These are phyloP conservation scores for Mollisia scopiformis DNA, from an alignment of 2,329 filamentous ascomycete genomes.

Conservation along the genomic window DNA sequence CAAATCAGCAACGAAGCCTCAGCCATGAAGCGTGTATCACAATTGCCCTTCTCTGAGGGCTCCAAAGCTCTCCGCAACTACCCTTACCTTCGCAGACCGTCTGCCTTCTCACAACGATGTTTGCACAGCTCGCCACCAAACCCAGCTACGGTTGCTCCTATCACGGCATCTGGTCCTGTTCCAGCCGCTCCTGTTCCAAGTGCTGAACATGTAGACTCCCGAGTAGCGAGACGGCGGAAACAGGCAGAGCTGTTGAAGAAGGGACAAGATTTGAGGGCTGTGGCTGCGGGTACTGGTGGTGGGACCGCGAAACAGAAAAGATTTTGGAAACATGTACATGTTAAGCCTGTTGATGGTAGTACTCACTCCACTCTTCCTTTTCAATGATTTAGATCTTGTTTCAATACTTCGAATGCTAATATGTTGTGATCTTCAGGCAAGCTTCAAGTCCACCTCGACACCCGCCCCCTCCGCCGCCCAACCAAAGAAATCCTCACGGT, in stretches of 20 bases:
- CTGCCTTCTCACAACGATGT: slow-evolving; percentile 20
- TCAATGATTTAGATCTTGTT: background rate
- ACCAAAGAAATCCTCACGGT: slow-evolving; percentile 73
- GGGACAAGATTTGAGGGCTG: slow-evolving; percentile 51
- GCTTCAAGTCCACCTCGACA: slow-evolving; percentile 72
- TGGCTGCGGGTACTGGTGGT: slow-evolving; percentile 40
- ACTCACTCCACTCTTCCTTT: slow-evolving; percentile 35
- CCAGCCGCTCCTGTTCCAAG: slow-evolving; percentile 56
- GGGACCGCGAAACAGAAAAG: slow-evolving; percentile 59
- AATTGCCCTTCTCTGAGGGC: slow-evolving; percentile 20
- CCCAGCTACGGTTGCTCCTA: slow-evolving; percentile 41
- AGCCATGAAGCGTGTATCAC: slow-evolving; percentile 35
- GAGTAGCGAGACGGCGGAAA: slow-evolving; percentile 53
- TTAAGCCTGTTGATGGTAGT: slow-evolving; percentile 71
- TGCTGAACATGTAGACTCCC: slow-evolving; percentile 38
- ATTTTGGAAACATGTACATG: slow-evolving; percentile 86
- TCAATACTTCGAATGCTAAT: background rate
- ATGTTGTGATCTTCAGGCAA: slow-evolving; percentile 25
- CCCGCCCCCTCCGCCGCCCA: slow-evolving; percentile 77
- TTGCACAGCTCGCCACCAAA: slow-evolving; percentile 31
- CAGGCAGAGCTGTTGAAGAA: slow-evolving; percentile 59
- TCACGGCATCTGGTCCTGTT: slow-evolving; percentile 61
- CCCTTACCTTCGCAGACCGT: background rate
- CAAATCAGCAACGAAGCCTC: slow-evolving; percentile 7
- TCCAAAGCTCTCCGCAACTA: slow-evolving; percentile 15